Percentiles rank a stretch among this genome's conserved stretches.
Evolutionary conservation across 2,329 filamentous ascomycete species (phyloP).

Genomic region (Stachybotrys chlorohalonatus): DNA sequence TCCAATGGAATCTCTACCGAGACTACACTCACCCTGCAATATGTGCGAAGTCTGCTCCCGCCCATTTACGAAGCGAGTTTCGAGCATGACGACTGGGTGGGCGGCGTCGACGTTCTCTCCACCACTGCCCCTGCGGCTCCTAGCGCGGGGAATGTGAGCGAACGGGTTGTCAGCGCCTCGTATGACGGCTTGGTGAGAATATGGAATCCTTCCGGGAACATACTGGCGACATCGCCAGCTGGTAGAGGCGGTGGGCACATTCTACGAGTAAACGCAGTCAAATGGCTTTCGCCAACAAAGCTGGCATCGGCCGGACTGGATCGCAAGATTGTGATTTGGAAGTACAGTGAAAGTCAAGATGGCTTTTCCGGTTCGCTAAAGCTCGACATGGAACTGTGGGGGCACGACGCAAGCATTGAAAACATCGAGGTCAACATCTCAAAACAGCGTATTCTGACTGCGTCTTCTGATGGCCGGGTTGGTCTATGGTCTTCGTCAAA

Average conservation of each 20-base stretch:
- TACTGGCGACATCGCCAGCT: slow-evolving; percentile 67
- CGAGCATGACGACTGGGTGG: slow-evolving; percentile 97
- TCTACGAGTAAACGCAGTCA: slow-evolving; percentile 70
- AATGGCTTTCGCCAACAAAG: slow-evolving; percentile 69
- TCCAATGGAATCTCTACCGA: slow-evolving; percentile 83
- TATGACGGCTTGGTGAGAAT: slow-evolving; percentile 85
- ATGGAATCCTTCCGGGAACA: slow-evolving; percentile 82
- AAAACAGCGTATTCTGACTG: slow-evolving; percentile 73
- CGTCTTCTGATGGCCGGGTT: slow-evolving; percentile 72
- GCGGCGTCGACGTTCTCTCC: slow-evolving; percentile 74
- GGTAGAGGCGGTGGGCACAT: slow-evolving; percentile 63
- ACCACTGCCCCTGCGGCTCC: slow-evolving; percentile 50
- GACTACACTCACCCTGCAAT: slow-evolving; percentile 80
- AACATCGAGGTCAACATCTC: slow-evolving; percentile 64
- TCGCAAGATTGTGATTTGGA: slow-evolving; percentile 81
- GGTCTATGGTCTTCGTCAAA: slow-evolving; percentile 86
- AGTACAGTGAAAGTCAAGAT: slow-evolving; percentile 62
- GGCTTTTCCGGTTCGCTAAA: slow-evolving; percentile 54
- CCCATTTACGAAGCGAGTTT: slow-evolving; percentile 86
- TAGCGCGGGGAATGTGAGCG: slow-evolving; percentile 25
- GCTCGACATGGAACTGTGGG: slow-evolving; percentile 73
- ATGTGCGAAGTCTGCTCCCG: slow-evolving; percentile 83
- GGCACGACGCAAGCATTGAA: slow-evolving; percentile 68
- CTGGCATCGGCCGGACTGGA: slow-evolving; percentile 80
- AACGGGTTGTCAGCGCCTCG: slow-evolving; percentile 76